Percentiles rank a stretch among this genome's conserved stretches.
phyloP scores from a whole-genome alignment of 371 early-diverging fungal species.

The Thermomucor indicae-seudaticae region DNA sequence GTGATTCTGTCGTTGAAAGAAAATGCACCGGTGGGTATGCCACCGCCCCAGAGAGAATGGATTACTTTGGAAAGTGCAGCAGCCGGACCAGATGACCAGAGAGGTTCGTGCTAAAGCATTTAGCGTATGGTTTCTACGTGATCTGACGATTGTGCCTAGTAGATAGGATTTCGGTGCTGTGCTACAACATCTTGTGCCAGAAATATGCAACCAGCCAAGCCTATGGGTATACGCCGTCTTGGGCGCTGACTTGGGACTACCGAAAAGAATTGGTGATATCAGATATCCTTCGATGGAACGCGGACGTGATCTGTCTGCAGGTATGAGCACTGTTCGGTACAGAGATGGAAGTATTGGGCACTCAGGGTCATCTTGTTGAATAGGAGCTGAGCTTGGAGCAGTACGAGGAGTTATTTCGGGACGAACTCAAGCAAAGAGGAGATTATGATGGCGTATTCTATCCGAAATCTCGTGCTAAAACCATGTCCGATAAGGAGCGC shows the following conservation, averaged over 20 bases:
- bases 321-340: constrained; percentile 40
- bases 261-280: constrained; percentile 89
- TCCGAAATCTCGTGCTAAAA: constrained; percentile 92
- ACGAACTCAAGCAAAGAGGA: constrained; percentile 66
- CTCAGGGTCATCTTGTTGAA: background rate
- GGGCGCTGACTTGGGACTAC: constrained; percentile 95
- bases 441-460: constrained; percentile 93
- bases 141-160: too few species aligned
- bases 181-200: constrained; percentile 95
- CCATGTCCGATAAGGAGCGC: constrained; percentile 89
- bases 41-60: constrained; percentile 95
- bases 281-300: constrained; percentile 83
- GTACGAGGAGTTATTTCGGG: constrained; percentile 82
- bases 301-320: constrained; percentile 97
- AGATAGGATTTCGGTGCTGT: constrained; percentile 84
- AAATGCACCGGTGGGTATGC: constrained; percentile 71
- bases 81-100: constrained; percentile 11
- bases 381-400: constrained; percentile 29
- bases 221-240: constrained; percentile 96
- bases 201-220: constrained; percentile 86
- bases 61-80: constrained; percentile 62
- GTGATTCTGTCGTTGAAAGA: constrained; percentile 93
- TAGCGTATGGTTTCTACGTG: background rate
- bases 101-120: background rate
- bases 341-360: background rate